Conservation (phyloP, 768 basidiomycete species). For the Rhizopogon sp. region DNA sequence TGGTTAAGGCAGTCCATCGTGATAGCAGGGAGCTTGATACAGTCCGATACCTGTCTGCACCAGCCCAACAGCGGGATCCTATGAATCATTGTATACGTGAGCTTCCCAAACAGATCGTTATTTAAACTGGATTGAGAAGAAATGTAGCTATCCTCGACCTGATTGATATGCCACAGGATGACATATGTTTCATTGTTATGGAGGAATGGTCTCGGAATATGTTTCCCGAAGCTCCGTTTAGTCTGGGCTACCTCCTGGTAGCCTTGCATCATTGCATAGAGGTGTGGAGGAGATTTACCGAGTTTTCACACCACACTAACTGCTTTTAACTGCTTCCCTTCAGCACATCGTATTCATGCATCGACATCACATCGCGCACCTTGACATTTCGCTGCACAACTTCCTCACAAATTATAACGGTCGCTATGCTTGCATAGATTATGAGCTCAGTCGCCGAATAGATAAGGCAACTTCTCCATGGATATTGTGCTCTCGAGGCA, state of each 20-base stretch:
- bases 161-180: slow-evolving; percentile 47
- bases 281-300: slow-evolving; percentile 29
- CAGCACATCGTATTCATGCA: slow-evolving; percentile 75
- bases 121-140: not conserved
- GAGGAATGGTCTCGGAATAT: slow-evolving; percentile 74
- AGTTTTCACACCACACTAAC: slow-evolving; percentile 1
- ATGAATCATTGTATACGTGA: slow-evolving; percentile 77
- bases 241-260: slow-evolving; percentile 46
- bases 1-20: slow-evolving; percentile 66
- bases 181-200: slow-evolving; percentile 68
- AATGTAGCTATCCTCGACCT: slow-evolving; percentile 58
- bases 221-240: slow-evolving; percentile 45
- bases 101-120: slow-evolving; percentile 20
- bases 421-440: slow-evolving; percentile 71
- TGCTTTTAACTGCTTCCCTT: not conserved
- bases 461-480: slow-evolving; percentile 31
- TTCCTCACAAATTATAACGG: slow-evolving; percentile 62
- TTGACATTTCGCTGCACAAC: slow-evolving; percentile 70
- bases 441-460: slow-evolving; percentile 58
- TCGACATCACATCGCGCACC: slow-evolving; percentile 55
- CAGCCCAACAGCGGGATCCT: slow-evolving; percentile 48
- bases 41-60: slow-evolving; percentile 49
- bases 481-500: slow-evolving; percentile 44
- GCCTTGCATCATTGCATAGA: slow-evolving; percentile 66
- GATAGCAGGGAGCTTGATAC: slow-evolving; percentile 59